Evolutionary conservation across 139 green algal species (phyloP), one percentile per base, ranked within the genome.

Genomic region (Micractinium conductrix): DNA sequence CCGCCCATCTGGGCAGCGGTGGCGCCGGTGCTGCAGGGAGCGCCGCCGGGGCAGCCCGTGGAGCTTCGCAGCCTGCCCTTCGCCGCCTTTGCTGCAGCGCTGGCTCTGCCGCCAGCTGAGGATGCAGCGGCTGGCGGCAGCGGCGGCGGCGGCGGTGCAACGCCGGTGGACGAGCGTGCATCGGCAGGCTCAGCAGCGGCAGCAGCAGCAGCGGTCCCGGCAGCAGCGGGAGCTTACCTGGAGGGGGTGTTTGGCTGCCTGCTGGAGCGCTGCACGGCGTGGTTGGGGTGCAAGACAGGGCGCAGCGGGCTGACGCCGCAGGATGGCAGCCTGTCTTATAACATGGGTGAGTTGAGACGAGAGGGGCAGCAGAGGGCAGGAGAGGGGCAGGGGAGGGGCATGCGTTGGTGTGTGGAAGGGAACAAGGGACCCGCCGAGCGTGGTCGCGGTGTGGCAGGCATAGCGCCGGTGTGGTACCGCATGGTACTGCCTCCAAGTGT

Each of bases 1-100:
- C 45, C 58, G n/a, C 60, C 84, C 4, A 70, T 89, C 30, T 78
- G 84, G 33, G 37, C 48, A 30, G 83, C 68, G 12, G 40, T 73
- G 0, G 70, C 83, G 4, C 40, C 50, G 40, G 58, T 30, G 24
- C 30, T 55, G 10, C 40, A 17, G 12, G 79, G 37, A 17, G 65
- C 24, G 21, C 48, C 70, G 35, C 70, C 65, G 1, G 53, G 30
- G 9, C 22, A 73, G 45, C 73, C 70, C 24, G 72, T 69, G 4
- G 75, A 86, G 38, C 30, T 90, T 58, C 70, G 43, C 30, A 60
- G 62, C 30, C 72, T 94, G 24, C 91, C 91, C 0, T 93, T 88
- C 37, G 60, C 74, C 2, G 72, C 82, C 22, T 90, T 84, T 60
- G 88, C 78, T 28, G 84, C 71, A 21, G 26, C 14, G 24, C 44